Base-by-base conservation (phyloP, 176 grass and related monocot species). In the Zea luxurians region DNA sequence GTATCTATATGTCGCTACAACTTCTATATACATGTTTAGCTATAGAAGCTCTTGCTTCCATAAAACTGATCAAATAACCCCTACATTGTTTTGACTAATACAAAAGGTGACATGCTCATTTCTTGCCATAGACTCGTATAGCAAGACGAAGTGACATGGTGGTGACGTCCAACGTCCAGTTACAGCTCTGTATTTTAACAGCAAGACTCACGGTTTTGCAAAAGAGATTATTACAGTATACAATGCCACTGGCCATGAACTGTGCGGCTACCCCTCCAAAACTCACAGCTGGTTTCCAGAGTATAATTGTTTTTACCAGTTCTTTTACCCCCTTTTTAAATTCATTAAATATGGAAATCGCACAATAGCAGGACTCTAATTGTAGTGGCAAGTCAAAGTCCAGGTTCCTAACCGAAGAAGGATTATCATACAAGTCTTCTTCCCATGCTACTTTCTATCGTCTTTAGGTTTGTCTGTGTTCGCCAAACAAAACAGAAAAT, bases 221-320 rank as follows among this genome's bases (percentile, higher is more conserved):
- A 90, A 88, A 58, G 91, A 97, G 77, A 78, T 88, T 27, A 92
- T 94, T 71, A 85, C 87, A n/a, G 74, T 94, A 66, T 49, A 90
- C 59, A 85, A 75, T 70, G 83, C 81, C 47, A 90, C 47, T 35
- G 87, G 95, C 48, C 83, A 94, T 78, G 80, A 36, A 65, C 70
- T 90, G 76, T 12, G 4, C 34, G 89, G 91, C 37, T 2, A 7
- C 34, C 87, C 91, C 52, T 84, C 74, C 48, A 85, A 88, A 83
- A 83, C 81, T 77, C 75, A 94, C 84, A 97, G 91, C 80, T 97
- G 80, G 91, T 97, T 97, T 88, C 87, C 91, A 70, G 91, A 87
- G 95, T 97, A 92, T 86, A 66, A 13, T 61, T n/a, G 17, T 68
- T 78, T 11, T 70, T n/a, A 37, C 49, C 17, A 76, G 4, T 46